Evolutionary conservation across 345 rosid species (phyloP), one percentile per base, ranked within the genome.

Genomic region (Mallotus nudiflorus): DNA sequence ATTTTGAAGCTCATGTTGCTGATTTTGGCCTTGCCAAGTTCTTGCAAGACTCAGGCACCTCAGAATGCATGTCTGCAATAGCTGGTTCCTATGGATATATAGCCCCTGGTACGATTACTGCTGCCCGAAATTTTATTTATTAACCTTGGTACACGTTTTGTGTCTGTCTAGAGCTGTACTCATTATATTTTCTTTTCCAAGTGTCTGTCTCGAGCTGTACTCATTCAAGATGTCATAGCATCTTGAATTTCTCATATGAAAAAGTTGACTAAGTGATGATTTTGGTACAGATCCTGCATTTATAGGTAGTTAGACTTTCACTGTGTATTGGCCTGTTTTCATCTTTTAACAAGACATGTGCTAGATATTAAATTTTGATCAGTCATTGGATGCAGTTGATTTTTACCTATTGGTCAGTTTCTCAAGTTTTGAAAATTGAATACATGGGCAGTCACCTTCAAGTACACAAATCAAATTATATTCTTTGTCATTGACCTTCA

Each of bases 21-120:
- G 98, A 92, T 66, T 92, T 92, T 69, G 98, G 98, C 68, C 93
- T 92, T 5, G 96, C 98, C 27, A 92, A 90, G 73, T 92, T 92
- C 81, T 80, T 90, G 68, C 98, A 90, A 84, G 95, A 92, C 49
- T 90, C 96, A 0, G 98, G 98, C 76, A 85, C 96, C 72, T 92
- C 98, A 22, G 96, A 92, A 66, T 92, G 96, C 75, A 92, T 92
- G 98, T 92, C 98, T 65, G 98, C 96, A 24, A 92, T 92, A 51
- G 96, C 98, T 65, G 98, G 98, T 27, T 93, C 98, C 64, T 93
- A 93, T 56, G 98, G 98, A 59, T 93, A 93, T 74, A 93, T 93
- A 0, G 98, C 97, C 63, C 98, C 98, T 66, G 97, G 98, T 93
- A 84, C 50, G 39, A 54, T 61, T 72, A 20, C 5, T 39, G n/a